Percentiles rank a stretch among this genome's conserved stretches.
These are phyloP conservation scores for Stagonosporopsis chrysanthemi DNA, from an alignment of 2,329 filamentous ascomycete genomes.

Conservation along the genomic window DNA sequence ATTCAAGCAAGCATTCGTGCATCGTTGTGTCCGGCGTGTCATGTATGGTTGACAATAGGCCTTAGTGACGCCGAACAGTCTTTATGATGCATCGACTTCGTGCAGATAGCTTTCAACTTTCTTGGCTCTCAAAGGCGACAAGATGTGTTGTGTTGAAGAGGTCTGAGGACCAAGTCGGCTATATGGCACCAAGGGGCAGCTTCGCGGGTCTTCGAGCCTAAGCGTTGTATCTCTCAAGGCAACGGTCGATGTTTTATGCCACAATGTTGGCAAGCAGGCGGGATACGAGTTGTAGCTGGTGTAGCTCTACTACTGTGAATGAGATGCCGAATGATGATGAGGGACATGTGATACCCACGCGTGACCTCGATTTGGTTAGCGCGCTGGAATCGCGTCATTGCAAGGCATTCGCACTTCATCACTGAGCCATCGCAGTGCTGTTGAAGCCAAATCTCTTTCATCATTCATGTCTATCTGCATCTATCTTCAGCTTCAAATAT, in stretches of 20 bases:
- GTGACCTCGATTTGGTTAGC: constrained; percentile 1
- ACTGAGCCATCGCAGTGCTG: not conserved
- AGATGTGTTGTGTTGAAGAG: not conserved
- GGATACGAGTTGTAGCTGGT: too few species aligned
- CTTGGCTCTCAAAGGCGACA: not conserved
- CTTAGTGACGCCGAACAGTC: not conserved
- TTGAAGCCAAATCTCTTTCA: not conserved
- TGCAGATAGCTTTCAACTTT: not conserved
- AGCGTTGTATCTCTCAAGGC: not conserved
- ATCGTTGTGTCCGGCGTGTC: not conserved
- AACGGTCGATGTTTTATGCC: not conserved
- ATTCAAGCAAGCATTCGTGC: not conserved
- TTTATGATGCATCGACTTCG: not conserved
- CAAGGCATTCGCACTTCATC: not conserved
- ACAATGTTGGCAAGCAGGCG: not conserved
- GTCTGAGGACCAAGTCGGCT: not conserved
- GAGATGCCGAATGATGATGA: too few species aligned
- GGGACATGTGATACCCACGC: not conserved
- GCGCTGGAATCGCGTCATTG: constrained; percentile 8
- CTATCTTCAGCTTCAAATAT: constrained; percentile 1
- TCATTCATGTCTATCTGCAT: constrained; percentile 1
- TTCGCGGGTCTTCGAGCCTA: not conserved
- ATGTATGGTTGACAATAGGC: not conserved
- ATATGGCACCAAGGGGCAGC: not conserved
- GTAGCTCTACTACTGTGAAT: too few species aligned